These are phyloP conservation scores for Penicillium manginii DNA, from an alignment of 495 filamentous ascomycete genomes.

Conservation along the genomic window DNA sequence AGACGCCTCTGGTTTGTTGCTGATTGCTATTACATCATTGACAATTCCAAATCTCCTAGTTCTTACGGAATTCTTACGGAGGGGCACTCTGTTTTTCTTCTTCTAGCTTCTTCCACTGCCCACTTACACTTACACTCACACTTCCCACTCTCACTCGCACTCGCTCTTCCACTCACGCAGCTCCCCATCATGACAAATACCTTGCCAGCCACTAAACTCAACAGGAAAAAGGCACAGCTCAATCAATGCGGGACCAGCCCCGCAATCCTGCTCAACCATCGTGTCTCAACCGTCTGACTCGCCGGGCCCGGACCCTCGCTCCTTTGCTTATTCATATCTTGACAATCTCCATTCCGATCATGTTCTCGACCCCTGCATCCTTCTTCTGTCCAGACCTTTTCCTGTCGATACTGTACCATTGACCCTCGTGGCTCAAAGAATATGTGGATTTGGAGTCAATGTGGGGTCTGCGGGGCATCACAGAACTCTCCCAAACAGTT, in stretches of 20 bases:
- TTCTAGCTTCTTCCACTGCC: background rate
- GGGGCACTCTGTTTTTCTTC: background rate
- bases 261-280: no score
- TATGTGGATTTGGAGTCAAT: background rate
- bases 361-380: no score
- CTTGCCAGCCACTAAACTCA: background rate
- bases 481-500: background rate
- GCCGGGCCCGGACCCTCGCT: no score
- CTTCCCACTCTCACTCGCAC: background rate
- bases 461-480: constrained; percentile 5
- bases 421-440: no score
- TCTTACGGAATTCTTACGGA: no score
- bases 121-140: background rate
- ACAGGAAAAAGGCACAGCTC: no score
- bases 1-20: background rate
- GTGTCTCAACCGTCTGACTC: no score
- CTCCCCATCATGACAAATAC: background rate
- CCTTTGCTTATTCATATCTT: no score
- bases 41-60: background rate
- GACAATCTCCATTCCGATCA: no score
- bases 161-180: background rate
- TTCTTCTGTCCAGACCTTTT: no score
- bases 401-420: no score
- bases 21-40: constrained; percentile 16
- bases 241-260: no score